Evolutionary conservation across 2,329 filamentous ascomycete species (phyloP).

Genomic region (Aspergillus vadensis): DNA sequence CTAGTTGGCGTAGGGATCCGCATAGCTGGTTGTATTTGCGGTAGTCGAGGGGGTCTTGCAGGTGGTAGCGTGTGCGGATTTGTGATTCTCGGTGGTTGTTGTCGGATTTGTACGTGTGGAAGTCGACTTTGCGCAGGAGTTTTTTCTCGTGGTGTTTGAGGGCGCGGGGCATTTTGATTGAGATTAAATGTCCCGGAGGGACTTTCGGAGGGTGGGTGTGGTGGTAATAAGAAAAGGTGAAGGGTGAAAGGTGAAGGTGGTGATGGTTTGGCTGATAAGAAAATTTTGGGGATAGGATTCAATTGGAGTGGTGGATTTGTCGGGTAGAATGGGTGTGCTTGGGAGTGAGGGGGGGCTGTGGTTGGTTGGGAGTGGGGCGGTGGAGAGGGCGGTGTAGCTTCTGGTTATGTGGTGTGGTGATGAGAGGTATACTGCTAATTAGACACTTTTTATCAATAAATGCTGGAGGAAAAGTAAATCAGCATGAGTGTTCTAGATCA

Average conservation of each 20-base stretch:
- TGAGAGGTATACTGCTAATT: not conserved
- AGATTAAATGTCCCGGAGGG: no score
- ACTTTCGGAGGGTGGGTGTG: not conserved
- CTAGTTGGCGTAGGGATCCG: constrained; percentile 83
- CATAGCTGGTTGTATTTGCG: constrained; percentile 67
- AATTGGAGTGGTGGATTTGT: not conserved
- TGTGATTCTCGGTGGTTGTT: constrained; percentile 79
- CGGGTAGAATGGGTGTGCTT: not conserved
- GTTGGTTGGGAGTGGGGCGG: not conserved
- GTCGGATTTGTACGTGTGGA: constrained; percentile 90
- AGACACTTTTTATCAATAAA: no score
- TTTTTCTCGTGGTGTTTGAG: constrained; percentile 97
- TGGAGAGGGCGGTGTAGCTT: not conserved
- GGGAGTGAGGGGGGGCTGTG: not conserved
- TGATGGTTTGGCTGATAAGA: not conserved
- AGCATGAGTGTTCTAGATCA: no score
- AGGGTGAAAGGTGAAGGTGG: not conserved
- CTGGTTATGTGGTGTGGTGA: not conserved
- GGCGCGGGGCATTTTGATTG: constrained; percentile 90
- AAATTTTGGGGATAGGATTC: constrained; percentile 4
- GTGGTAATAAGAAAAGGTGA: not conserved
- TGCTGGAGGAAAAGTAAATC: no score
- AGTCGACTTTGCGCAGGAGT: constrained; percentile 87
- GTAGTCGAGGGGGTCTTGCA: constrained; percentile 88
- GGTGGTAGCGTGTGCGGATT: constrained; percentile 82